These are phyloP conservation scores for Cryptococcus sp. DNA, from an alignment of 1,284 basidiomycete genomes.

Conservation along the genomic window DNA sequence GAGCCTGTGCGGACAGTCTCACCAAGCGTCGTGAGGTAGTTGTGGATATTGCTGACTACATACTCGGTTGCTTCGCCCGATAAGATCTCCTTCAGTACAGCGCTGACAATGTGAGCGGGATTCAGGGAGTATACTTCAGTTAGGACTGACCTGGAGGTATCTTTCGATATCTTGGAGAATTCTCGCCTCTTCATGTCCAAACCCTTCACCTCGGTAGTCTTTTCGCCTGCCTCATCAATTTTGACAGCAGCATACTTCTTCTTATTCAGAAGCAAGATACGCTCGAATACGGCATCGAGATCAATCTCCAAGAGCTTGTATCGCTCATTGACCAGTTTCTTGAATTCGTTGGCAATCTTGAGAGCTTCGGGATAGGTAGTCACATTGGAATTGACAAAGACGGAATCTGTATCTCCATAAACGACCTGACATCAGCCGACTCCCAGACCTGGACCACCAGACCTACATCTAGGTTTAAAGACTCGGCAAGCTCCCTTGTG, in stretches of 20 bases:
- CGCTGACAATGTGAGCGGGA: conserved; percentile 52
- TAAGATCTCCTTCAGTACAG: conserved; percentile 82
- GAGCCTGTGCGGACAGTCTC: conserved; percentile 71
- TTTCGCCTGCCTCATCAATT: conserved; percentile 71
- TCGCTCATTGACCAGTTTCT: conserved; percentile 91
- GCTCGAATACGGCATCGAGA: conserved; percentile 88
- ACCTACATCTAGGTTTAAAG: conserved; percentile 76
- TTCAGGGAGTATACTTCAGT: background rate
- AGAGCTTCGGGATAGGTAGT: conserved; percentile 82
- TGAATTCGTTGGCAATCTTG: conserved; percentile 87
- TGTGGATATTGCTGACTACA: conserved; percentile 88
- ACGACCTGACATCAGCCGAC: conserved; percentile 69
- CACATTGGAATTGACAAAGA: conserved; percentile 96
- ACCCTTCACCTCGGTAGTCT: conserved; percentile 88
- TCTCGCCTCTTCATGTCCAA: conserved; percentile 99
- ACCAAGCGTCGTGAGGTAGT: conserved; percentile 73
- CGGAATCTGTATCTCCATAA: conserved; percentile 97
- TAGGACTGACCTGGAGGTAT: conserved; percentile 73
- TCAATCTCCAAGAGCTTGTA: conserved; percentile 97
- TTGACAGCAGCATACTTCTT: conserved; percentile 99
- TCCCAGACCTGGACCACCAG: too few relatives aligned
- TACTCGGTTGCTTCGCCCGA: conserved; percentile 87
- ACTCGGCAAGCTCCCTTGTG: conserved; percentile 88
- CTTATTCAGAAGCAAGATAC: conserved; percentile 91
- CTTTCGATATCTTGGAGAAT: conserved; percentile 88